phyloP scores from a whole-genome alignment of 2,329 filamentous ascomycete genomes.

The Dendrostoma leiphaemia region DNA sequence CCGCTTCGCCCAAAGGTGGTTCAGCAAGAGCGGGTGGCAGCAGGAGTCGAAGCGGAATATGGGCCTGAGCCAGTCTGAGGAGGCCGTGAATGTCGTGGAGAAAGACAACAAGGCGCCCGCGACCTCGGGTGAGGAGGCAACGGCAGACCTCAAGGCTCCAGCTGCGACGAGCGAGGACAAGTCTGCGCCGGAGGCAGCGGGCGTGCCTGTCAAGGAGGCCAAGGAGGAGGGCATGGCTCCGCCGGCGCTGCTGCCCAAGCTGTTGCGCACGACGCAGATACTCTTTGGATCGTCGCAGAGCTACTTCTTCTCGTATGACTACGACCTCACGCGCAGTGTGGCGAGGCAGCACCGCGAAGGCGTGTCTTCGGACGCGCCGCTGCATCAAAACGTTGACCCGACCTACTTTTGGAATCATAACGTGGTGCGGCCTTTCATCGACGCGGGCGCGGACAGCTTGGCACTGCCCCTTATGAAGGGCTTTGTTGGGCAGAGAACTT shows the following conservation, averaged over 20 bases:
- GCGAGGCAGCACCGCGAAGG: constrained; percentile 41
- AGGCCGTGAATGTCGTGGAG: constrained; percentile 36
- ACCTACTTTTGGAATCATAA: constrained; percentile 90
- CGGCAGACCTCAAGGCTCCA: constrained; percentile 1
- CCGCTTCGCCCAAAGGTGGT: constrained; percentile 87
- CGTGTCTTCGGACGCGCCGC: constrained; percentile 62
- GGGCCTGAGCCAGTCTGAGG: constrained; percentile 56
- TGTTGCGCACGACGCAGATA: constrained; percentile 79
- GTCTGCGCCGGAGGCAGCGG: constrained; percentile 15
- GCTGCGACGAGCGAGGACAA: constrained; percentile 12
- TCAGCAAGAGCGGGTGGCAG: constrained; percentile 80
- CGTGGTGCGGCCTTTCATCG: constrained; percentile 70
- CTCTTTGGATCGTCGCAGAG: constrained; percentile 79
- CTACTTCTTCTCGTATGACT: constrained; percentile 94
- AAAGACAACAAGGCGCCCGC: constrained; percentile 35
- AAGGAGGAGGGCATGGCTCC: constrained; percentile 20
- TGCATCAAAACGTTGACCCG: constrained; percentile 72
- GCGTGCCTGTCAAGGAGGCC: constrained; percentile 13
- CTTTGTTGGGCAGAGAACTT: constrained; percentile 84
- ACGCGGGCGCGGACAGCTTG: constrained; percentile 68
- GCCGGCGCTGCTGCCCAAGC: constrained; percentile 67
- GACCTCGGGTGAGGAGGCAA: constrained; percentile 2
- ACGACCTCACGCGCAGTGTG: constrained; percentile 77
- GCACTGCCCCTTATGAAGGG: constrained; percentile 87
- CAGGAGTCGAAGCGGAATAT: constrained; percentile 67